Evolutionary conservation across 176 grass and related monocot species (phyloP), one percentile per base, ranked within the genome.

Genomic region (Thinopyrum elongatum): DNA sequence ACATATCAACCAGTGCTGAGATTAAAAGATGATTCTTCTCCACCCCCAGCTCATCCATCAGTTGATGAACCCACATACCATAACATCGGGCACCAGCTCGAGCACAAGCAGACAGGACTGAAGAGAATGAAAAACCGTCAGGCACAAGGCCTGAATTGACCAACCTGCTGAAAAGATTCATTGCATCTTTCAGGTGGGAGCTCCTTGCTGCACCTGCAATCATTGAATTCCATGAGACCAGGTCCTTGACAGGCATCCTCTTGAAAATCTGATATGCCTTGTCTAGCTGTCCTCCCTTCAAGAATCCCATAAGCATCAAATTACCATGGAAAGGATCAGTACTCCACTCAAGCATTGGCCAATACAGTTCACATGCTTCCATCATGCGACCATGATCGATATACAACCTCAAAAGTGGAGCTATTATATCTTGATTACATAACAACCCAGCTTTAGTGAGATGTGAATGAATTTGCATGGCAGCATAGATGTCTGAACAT

Each of bases 171-270:
- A 95, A 95, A 86, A 95, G 57, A 82, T 82, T 81, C 80, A 92
- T 83, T 64, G 88, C 90, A 69, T 90, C 85, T 82, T 83, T 92
- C 27, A 85, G 46, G 62, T 51, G 86, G 0, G 72, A 83, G 57
- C 22, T 84, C 88, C 86, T 88, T 59, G 73, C 82, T 21, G 85
- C 81, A 68, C 93, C 88, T 2, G 85, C 88, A 65, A 95, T 88
- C 88, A 92, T 90, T 85, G 93, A 92, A 80, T 95, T 95, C 93
- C 93, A 95, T 61, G 93, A 90, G 29, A 95, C 79, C 88, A 92
- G 88, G 73, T 95, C 90, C 89, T 79, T 92, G 23, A 75, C 44
- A 73, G 87, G 90, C 93, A 95, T 92, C 69, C 77, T 83, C 83
- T 88, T 95, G 88, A 95, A 95, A 84, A 92, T 85, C 34, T 65